Evolutionary conservation across 805 yeast genomes (phyloP).

Genomic region (Saccharomycopsis fibuligera): DNA sequence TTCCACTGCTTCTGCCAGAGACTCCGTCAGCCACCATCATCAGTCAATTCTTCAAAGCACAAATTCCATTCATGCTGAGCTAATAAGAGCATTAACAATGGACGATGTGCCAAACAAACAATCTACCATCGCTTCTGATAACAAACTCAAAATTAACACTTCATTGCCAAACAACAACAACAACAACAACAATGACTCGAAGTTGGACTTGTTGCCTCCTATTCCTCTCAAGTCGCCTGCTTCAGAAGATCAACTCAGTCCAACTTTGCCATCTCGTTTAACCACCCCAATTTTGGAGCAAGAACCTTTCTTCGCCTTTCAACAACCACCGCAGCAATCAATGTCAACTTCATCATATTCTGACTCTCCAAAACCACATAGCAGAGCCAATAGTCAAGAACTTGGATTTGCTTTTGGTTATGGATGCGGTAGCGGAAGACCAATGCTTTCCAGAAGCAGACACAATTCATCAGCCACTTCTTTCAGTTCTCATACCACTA

Average conservation of each 20-base stretch:
- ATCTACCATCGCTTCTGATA: too few species aligned
- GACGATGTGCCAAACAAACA: too few species aligned
- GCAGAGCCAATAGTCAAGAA: not conserved
- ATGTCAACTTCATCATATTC: not conserved
- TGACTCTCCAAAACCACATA: not conserved
- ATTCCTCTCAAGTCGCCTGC: slow-evolving; percentile 18
- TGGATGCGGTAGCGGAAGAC: not conserved
- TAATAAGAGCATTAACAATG: slow-evolving; percentile 7
- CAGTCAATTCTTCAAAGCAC: not conserved
- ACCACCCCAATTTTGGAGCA: slow-evolving; percentile 18
- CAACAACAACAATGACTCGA: slow-evolving; percentile 5
- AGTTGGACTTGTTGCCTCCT: slow-evolving; percentile 20
- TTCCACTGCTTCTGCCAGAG: not conserved
- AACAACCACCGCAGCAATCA: not conserved
- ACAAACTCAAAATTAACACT: not conserved
- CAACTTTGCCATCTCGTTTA: slow-evolving; percentile 17
- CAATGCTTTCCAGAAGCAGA: slow-evolving; percentile 10
- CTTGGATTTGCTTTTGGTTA: not conserved
- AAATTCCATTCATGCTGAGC: slow-evolving; percentile 1
- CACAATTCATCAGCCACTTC: slow-evolving; percentile 20
- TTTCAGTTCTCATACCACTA: slow-evolving; percentile 7
- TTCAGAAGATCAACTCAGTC: slow-evolving; percentile 18
- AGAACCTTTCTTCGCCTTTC: slow-evolving; percentile 7
- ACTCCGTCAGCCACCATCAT: not conserved
- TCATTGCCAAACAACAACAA: too few species aligned